Evolutionary conservation across 2,329 filamentous ascomycete genomes (phyloP).

Genomic region (Westerdykella sp.): DNA sequence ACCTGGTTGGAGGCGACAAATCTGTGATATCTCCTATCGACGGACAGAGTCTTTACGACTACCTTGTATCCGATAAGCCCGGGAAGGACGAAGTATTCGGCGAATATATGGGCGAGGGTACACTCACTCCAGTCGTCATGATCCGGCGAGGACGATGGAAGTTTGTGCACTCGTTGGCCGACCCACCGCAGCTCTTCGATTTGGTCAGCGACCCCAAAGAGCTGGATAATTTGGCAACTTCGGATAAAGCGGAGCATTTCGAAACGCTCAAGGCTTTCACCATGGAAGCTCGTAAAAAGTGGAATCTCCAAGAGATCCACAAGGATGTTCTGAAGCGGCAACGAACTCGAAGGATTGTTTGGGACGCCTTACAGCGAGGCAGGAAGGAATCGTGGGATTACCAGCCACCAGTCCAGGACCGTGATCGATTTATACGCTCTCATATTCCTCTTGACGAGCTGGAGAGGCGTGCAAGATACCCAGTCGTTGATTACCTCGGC

Average conservation of each 20-base stretch:
- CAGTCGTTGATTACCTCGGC: constrained; percentile 47
- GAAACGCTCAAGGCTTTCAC: constrained; percentile 56
- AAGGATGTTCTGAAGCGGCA: constrained; percentile 69
- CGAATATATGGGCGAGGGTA: constrained; percentile 93
- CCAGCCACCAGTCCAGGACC: constrained; percentile 65
- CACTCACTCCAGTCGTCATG: constrained; percentile 85
- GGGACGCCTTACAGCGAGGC: constrained; percentile 64
- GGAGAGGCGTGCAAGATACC: constrained; percentile 69
- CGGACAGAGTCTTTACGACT: constrained; percentile 60
- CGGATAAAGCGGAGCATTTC: constrained; percentile 34
- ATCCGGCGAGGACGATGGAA: constrained; percentile 87
- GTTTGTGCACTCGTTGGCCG: constrained; percentile 78
- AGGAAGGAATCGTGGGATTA: constrained; percentile 71
- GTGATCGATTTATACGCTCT: constrained; percentile 74
- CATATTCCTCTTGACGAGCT: constrained; percentile 75
- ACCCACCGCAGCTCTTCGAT: constrained; percentile 80
- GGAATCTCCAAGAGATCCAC: constrained; percentile 77
- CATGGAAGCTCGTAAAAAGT: constrained; percentile 65
- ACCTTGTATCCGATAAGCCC: constrained; percentile 38
- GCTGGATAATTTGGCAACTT: constrained; percentile 60
- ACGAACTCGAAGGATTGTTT: constrained; percentile 70
- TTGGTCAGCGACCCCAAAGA: constrained; percentile 69
- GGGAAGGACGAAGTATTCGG: constrained; percentile 83
- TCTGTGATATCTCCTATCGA: constrained; percentile 74
- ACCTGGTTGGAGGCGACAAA: constrained; percentile 67